phyloP scores from a whole-genome alignment of 352 stramenopile genomes.

The Globisporangium perplexum region DNA sequence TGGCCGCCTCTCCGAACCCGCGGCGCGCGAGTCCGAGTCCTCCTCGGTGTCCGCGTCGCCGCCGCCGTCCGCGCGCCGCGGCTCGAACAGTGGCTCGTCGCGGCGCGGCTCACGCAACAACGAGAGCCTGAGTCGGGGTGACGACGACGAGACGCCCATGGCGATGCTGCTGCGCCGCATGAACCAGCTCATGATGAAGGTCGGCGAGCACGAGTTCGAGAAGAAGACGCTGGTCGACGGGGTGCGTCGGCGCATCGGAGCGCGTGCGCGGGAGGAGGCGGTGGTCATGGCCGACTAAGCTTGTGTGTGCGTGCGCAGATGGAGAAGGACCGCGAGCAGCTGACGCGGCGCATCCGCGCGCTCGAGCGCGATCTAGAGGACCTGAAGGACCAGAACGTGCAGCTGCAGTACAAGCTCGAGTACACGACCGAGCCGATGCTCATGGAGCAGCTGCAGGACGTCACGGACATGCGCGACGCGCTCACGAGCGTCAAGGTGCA shows the following conservation, averaged over 20 bases:
- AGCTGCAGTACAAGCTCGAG: constrained; percentile 83
- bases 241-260: constrained; percentile 23
- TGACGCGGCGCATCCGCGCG: constrained; percentile 28
- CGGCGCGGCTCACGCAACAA: constrained; percentile 9
- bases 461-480: constrained; percentile 77
- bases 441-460: constrained; percentile 70
- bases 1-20: constrained; percentile 12
- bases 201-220: constrained; percentile 83
- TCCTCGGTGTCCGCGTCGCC: constrained; percentile 11
- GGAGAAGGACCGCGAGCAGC: constrained; percentile 64
- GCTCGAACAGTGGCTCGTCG: constrained; percentile 1
- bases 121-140: not conserved
- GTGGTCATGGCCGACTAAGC: not conserved
- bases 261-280: not conserved
- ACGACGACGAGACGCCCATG: constrained; percentile 48
- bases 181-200: constrained; percentile 82
- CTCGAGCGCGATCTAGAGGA: constrained; percentile 65
- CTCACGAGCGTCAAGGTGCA: constrained; percentile 64
- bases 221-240: constrained; percentile 80
- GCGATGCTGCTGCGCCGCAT: constrained; percentile 72
- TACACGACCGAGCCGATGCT: constrained; percentile 81
- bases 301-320: constrained; percentile 29
- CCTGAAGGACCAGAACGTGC: constrained; percentile 73
- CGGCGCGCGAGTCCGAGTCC: constrained; percentile 9
- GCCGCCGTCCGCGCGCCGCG: constrained; percentile 6